Conservation (phyloP, 345 rosid genomes). For the Citrus mangshanensis region DNA sequence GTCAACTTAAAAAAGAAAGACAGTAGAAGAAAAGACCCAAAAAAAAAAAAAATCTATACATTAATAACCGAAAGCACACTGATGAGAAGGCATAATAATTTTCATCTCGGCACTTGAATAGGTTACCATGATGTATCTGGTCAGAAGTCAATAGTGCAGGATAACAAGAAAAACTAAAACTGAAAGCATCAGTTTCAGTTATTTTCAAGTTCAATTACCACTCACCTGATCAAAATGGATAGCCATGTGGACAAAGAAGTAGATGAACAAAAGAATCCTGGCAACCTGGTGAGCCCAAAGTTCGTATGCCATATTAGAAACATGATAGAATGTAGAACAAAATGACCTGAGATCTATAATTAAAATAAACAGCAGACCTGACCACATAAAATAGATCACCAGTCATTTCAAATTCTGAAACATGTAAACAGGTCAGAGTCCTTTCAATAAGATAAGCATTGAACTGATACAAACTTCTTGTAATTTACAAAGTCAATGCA, state of each 20-base stretch:
- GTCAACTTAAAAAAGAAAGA: too few species aligned
- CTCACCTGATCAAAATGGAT: constrained; percentile 72
- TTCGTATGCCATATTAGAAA: neutral
- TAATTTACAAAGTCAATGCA: neutral
- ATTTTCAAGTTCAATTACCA: constrained; percentile 1
- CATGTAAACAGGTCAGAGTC: neutral
- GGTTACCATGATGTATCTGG: neutral
- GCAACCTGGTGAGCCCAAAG: constrained; percentile 48
- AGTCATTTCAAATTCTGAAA: neutral
- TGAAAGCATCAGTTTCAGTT: neutral
- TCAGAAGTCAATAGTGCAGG: neutral
- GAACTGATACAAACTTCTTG: neutral
- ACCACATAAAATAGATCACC: neutral
- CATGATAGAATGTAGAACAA: neutral
- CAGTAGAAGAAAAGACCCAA: too few species aligned
- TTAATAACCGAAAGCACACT: too few species aligned
- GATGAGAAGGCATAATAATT: too few species aligned
- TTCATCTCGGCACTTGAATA: neutral
- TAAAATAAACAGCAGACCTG: neutral
- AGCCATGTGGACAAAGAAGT: constrained; percentile 59
- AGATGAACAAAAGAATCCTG: constrained; percentile 65
- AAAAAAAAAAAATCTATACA: too few species aligned
- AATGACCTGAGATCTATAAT: neutral
- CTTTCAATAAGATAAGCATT: neutral
- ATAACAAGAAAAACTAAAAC: neutral